phyloP scores from a whole-genome alignment of 331 rosid genomes.

The Telfairia occidentalis region DNA sequence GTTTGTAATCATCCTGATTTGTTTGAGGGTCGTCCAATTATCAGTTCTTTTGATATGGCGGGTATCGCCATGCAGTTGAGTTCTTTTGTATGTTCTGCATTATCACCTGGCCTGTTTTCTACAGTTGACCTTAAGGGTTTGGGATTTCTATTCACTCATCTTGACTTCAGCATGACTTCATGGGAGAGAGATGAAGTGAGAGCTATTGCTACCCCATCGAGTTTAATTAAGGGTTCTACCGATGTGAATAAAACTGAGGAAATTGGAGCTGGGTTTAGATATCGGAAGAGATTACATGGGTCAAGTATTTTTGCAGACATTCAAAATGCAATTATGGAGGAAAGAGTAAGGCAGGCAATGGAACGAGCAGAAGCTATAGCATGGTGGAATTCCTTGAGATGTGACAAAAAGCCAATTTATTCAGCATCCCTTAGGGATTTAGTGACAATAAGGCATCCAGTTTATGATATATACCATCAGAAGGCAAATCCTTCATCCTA shows the following conservation, averaged over 20 bases:
- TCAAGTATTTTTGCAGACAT: conserved; percentile 80
- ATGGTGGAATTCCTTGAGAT: conserved; percentile 97
- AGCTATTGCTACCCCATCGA: conserved; percentile 66
- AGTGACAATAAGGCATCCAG: conserved; percentile 69
- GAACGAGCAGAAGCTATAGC: conserved; percentile 75
- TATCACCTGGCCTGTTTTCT: conserved; percentile 48
- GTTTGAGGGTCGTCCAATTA: conserved; percentile 97
- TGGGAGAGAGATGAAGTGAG: conserved; percentile 87
- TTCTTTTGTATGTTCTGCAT: conserved; percentile 65
- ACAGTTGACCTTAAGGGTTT: conserved; percentile 56
- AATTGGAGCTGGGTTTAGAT: conserved; percentile 39
- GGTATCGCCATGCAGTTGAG: conserved; percentile 67
- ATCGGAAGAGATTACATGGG: conserved; percentile 48
- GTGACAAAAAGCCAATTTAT: conserved; percentile 55
- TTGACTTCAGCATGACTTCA: conserved; percentile 69
- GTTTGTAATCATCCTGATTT: conserved; percentile 99
- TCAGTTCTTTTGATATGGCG: conserved; percentile 86
- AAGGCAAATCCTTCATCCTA: conserved; percentile 64
- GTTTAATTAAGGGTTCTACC: conserved; percentile 47
- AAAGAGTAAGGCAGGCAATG: conserved; percentile 64
- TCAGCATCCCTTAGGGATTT: conserved; percentile 59
- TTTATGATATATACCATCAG: conserved; percentile 44
- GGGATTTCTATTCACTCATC: conserved; percentile 81
- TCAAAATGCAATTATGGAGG: conserved; percentile 69
- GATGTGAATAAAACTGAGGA: conserved; percentile 35